A percentile compares a stretch with the other conserved stretches of the same genome.
These are phyloP conservation scores for Penicillium mononematosum DNA, from an alignment of 495 filamentous ascomycete genomes.

Conservation along the genomic window DNA sequence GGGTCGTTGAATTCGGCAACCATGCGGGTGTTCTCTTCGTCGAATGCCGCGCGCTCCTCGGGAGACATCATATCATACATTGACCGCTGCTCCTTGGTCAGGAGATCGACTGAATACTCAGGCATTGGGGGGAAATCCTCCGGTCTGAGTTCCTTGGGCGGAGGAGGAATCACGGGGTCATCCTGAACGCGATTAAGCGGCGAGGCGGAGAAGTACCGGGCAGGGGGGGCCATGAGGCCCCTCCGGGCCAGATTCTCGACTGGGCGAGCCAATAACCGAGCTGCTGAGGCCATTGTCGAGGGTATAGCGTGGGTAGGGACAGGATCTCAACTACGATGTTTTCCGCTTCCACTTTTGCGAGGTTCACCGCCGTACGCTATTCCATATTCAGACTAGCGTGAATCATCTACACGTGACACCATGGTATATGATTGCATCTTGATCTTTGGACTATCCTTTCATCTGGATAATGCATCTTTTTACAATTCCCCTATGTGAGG, in stretches of 20 bases:
- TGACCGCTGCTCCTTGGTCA: conserved; percentile 43
- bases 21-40: conserved; percentile 37
- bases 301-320: conserved; percentile 12
- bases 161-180: conserved; percentile 37
- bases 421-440: conserved; percentile 3
- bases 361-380: conserved; percentile 21
- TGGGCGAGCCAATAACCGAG: conserved; percentile 42
- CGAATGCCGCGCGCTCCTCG: conserved; percentile 46
- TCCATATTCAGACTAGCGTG: conserved; percentile 3
- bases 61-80: conserved; percentile 50
- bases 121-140: conserved; percentile 36
- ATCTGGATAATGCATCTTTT: background rate
- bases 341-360: conserved; percentile 21
- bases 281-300: conserved; percentile 42
- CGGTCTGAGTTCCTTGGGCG: conserved; percentile 32
- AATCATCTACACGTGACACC: conserved; percentile 5
- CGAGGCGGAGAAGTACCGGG: conserved; percentile 43
- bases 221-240: conserved; percentile 25
- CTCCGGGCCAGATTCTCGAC: conserved; percentile 33
- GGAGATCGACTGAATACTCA: conserved; percentile 41
- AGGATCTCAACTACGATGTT: conserved; percentile 20
- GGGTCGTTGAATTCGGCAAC: conserved; percentile 45
- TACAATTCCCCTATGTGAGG: background rate
- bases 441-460: background rate
- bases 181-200: conserved; percentile 37